phyloP scores from a whole-genome alignment of 2,329 filamentous ascomycete species.

The Catunica adiposa region DNA sequence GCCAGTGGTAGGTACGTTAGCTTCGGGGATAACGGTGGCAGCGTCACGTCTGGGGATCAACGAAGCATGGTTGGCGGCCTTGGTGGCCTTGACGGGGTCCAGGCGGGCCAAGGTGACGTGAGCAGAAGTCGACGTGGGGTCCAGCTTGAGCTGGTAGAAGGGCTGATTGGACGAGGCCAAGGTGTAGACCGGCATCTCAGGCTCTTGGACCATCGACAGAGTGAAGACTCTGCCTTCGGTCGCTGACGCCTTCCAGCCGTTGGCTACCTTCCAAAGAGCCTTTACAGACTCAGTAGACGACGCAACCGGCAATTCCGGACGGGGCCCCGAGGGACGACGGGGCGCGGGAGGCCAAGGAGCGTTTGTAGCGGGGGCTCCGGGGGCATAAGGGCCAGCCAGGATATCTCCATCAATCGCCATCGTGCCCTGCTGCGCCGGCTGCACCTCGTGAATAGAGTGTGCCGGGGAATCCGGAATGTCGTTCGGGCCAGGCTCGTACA shows the following conservation, averaged over 20 bases:
- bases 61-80: conserved; percentile 19
- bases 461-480: background rate
- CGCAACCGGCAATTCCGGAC: conserved; percentile 31
- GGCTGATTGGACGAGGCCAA: conserved; percentile 45
- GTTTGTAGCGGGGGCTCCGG: background rate
- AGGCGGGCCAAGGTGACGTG: conserved; percentile 42
- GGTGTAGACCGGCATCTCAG: conserved; percentile 48
- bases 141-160: conserved; percentile 49
- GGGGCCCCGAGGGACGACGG: conserved; percentile 23
- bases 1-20: conserved; percentile 19
- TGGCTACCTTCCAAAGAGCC: conserved; percentile 50
- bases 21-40: conserved; percentile 17
- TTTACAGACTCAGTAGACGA: conserved; percentile 46
- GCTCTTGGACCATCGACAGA: conserved; percentile 37
- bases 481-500: conserved; percentile 32
- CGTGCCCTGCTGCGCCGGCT: background rate
- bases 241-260: conserved; percentile 48
- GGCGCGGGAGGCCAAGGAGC: conserved; percentile 18
- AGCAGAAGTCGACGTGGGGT: conserved; percentile 47
- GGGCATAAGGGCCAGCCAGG: background rate
- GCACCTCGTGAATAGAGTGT: background rate
- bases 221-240: conserved; percentile 44
- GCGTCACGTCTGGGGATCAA: conserved; percentile 14
- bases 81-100: conserved; percentile 43
- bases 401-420: background rate